phyloP scores from a whole-genome alignment of 805 yeast genomes.

The Ogataea populi-albae region DNA sequence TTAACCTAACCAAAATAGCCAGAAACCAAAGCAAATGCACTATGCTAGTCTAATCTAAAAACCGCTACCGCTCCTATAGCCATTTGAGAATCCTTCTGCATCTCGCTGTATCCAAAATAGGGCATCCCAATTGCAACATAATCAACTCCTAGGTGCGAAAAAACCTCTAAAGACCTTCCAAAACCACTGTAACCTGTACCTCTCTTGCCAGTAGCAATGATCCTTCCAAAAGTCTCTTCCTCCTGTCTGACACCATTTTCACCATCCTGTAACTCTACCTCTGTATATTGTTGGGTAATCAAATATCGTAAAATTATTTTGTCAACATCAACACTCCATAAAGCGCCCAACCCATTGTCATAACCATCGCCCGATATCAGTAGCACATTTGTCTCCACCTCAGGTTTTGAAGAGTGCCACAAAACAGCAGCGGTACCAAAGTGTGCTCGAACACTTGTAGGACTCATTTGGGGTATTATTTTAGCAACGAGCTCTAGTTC shows the following conservation, averaged over 20 bases:
- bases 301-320: slow-evolving; percentile 5
- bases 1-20: no score
- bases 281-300: neutral
- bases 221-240: slow-evolving; percentile 30
- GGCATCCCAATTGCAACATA: slow-evolving; percentile 39
- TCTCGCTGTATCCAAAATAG: slow-evolving; percentile 22
- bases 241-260: slow-evolving; percentile 5
- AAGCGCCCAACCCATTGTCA: slow-evolving; percentile 40
- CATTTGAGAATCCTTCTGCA: slow-evolving; percentile 21
- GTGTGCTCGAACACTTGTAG: slow-evolving; percentile 8
- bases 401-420: slow-evolving; percentile 1
- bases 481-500: slow-evolving; percentile 11
- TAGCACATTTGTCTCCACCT: slow-evolving; percentile 18
- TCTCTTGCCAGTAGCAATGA: neutral
- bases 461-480: slow-evolving; percentile 11
- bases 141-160: slow-evolving; percentile 14
- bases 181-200: slow-evolving; percentile 30
- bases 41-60: slow-evolving; percentile 6
- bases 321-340: slow-evolving; percentile 40
- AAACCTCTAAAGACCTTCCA: slow-evolving; percentile 38
- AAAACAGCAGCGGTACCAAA: slow-evolving; percentile 22
- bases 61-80: slow-evolving; percentile 35
- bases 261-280: slow-evolving; percentile 11
- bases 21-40: neutral
- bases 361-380: slow-evolving; percentile 36